These are phyloP conservation scores for Yamadazyma philogaea DNA, from an alignment of 805 yeast genomes.

Conservation along the genomic window DNA sequence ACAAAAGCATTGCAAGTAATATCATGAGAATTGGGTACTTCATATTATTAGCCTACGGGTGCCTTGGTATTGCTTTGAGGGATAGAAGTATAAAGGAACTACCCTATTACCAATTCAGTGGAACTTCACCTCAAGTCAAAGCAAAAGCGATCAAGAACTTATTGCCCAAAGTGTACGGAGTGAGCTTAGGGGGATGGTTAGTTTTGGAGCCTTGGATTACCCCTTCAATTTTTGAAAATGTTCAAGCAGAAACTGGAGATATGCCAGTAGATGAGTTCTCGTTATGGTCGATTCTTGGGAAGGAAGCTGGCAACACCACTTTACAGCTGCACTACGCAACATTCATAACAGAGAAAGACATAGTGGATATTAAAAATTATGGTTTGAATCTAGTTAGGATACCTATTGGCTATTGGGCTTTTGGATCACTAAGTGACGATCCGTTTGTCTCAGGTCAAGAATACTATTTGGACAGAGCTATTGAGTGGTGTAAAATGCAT, in stretches of 20 bases:
- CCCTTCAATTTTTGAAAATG: constrained; percentile 53
- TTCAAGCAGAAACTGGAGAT: constrained; percentile 10
- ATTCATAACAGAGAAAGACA: constrained; percentile 60
- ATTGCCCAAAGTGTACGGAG: constrained; percentile 15
- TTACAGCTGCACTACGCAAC: constrained; percentile 54
- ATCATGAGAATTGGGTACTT: not conserved
- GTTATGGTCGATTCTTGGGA: constrained; percentile 47
- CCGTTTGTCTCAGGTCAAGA: constrained; percentile 73
- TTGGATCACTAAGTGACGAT: constrained; percentile 46
- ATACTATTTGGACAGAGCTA: constrained; percentile 57
- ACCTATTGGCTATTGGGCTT: constrained; percentile 85
- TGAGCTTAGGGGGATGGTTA: constrained; percentile 64
- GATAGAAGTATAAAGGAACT: not conserved
- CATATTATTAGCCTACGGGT: not conserved
- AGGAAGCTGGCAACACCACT: constrained; percentile 37
- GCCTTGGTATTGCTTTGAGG: not conserved
- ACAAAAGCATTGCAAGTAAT: too few species aligned
- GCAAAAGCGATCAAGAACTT: not conserved
- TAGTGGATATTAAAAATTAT: constrained; percentile 43
- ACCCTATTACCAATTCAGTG: not conserved
- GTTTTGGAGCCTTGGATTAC: constrained; percentile 70
- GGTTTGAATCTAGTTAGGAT: constrained; percentile 72
- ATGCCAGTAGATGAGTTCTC: constrained; percentile 63
- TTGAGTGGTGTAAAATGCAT: constrained; percentile 65
- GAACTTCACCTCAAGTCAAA: not conserved